Evolutionary conservation across 106 monocot genomes (phyloP).

Genomic region (Acorus gramineus): DNA sequence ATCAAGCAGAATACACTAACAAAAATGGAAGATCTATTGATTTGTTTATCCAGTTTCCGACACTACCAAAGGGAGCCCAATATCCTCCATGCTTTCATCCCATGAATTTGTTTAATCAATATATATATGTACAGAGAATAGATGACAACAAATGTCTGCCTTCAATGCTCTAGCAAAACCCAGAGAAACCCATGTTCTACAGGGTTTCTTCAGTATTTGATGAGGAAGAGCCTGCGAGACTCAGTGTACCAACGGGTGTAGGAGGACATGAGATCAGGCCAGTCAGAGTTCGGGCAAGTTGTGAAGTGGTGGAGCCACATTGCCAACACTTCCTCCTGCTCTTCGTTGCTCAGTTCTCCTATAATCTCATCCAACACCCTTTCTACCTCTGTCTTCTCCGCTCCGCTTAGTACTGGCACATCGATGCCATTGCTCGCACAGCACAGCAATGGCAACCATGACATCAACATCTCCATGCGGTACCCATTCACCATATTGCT

Average conservation of each 20-base stretch:
- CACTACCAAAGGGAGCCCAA: no score
- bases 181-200: no score
- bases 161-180: no score
- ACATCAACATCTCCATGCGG: conserved; percentile 33
- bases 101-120: no score
- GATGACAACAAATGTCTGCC: no score
- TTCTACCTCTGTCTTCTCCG: conserved; percentile 41
- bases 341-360: conserved; percentile 38
- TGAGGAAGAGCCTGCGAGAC: conserved; percentile 29
- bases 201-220: no score
- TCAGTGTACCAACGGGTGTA: conserved; percentile 59
- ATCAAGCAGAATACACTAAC: no score
- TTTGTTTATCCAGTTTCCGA: no score
- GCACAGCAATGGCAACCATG: conserved; percentile 77
- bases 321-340: conserved; percentile 58
- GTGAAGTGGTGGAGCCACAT: conserved; percentile 80
- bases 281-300: conserved; percentile 53
- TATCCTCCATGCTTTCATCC: no score
- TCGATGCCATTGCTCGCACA: conserved; percentile 53
- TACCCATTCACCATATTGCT: no score
- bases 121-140: no score
- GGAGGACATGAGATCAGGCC: conserved; percentile 71
- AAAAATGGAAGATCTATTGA: no score
- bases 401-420: conserved; percentile 28
- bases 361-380: conserved; percentile 49